A percentile compares a stretch with the other conserved stretches of the same genome.
These are phyloP conservation scores for Vicia villosa DNA, from an alignment of 306 rosid genomes.

Conservation along the genomic window DNA sequence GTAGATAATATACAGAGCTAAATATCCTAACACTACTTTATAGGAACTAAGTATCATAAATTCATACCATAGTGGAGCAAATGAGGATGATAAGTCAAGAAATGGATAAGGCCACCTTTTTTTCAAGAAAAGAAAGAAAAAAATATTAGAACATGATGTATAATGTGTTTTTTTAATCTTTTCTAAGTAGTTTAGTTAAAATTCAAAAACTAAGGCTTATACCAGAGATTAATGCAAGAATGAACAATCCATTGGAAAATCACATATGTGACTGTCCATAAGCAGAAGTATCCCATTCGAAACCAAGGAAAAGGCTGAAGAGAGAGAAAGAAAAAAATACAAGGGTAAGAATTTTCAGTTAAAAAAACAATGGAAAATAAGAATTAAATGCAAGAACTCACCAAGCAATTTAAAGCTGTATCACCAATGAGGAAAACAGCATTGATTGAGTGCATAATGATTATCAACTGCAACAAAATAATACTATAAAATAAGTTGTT, in stretches of 20 bases:
- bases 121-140: background rate
- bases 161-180: background rate
- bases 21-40: too few species aligned
- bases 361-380: constrained; percentile 10
- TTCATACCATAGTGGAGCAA: constrained; percentile 84
- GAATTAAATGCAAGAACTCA: constrained; percentile 44
- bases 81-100: constrained; percentile 88
- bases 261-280: constrained; percentile 83
- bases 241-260: constrained; percentile 85
- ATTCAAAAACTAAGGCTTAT: constrained; percentile 30
- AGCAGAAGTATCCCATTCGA: constrained; percentile 87
- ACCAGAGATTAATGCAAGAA: constrained; percentile 73
- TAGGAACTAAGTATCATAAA: too few species aligned
- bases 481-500: constrained; percentile 10
- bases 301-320: constrained; percentile 91
- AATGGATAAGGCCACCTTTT: constrained; percentile 99
- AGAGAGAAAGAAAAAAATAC: background rate
- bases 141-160: constrained; percentile 18
- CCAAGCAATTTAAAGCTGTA: constrained; percentile 77
- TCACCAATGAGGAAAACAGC: constrained; percentile 91
- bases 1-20: too few species aligned
- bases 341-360: constrained; percentile 20
- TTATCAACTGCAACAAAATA: constrained; percentile 58
- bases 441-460: constrained; percentile 88
- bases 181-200: background rate